Evolutionary conservation across 2,329 filamentous ascomycete genomes (phyloP).

Genomic region (Colletotrichum karsti): DNA sequence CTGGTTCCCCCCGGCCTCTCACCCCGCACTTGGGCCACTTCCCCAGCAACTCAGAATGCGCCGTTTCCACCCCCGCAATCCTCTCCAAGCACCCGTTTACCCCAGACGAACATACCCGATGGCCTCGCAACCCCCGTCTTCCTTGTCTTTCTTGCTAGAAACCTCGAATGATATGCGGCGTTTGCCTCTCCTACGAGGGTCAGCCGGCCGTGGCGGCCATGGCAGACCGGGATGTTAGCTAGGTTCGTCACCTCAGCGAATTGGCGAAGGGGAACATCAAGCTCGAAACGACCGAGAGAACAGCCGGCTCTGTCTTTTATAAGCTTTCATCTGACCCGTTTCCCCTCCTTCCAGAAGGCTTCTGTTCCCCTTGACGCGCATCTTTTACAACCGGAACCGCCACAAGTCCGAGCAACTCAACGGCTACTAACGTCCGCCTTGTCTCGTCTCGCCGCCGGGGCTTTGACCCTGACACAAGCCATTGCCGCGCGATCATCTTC

Average conservation of each 20-base stretch:
- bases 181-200: background rate
- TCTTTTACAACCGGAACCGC: background rate
- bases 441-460: background rate
- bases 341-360: constrained; percentile 1
- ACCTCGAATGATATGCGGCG: background rate
- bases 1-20: constrained; percentile 15
- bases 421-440: background rate
- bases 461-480: background rate
- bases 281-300: constrained; percentile 24
- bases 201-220: background rate
- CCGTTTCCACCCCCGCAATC: constrained; percentile 16
- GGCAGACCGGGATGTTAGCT: background rate
- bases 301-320: constrained; percentile 7
- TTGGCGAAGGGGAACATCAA: background rate
- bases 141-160: background rate
- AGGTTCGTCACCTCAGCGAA: background rate
- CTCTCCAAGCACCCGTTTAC: constrained; percentile 19
- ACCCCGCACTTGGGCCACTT: constrained; percentile 17
- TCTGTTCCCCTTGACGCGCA: background rate
- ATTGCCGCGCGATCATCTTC: background rate
- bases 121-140: background rate
- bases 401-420: background rate
- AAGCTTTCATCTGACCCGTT: constrained; percentile 17
- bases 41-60: constrained; percentile 1
- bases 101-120: background rate